Conservation (phyloP, 495 filamentous ascomycete genomes). For the Hypoxylon rickii region DNA sequence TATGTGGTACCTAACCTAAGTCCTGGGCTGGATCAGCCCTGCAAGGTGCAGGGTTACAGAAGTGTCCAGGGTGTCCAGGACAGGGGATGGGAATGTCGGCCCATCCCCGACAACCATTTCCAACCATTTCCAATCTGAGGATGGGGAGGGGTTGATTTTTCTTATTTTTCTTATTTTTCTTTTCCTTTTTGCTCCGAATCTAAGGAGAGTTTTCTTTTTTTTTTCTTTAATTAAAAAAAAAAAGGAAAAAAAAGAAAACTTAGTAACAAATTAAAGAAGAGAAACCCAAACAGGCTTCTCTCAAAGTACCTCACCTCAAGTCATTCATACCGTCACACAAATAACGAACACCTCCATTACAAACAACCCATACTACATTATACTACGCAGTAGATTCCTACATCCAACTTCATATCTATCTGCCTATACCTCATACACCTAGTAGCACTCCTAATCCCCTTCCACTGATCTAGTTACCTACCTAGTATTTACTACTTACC, state of each 20-base stretch:
- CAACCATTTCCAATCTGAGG: too few species aligned
- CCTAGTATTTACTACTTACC: too few species aligned
- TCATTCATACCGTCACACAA: too few species aligned
- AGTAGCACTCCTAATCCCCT: neutral
- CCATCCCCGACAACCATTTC: slow-evolving; percentile 17
- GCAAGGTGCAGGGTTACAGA: slow-evolving; percentile 13
- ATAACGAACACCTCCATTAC: too few species aligned
- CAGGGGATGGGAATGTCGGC: slow-evolving; percentile 1
- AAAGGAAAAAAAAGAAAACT: neutral
- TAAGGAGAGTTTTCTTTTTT: slow-evolving; percentile 10
- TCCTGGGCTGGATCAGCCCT: slow-evolving; percentile 30
- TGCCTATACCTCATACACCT: neutral
- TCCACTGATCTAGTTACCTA: too few species aligned
- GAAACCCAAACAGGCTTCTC: neutral
- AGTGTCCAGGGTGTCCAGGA: too few species aligned
- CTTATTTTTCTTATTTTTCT: too few species aligned
- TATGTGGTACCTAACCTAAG: slow-evolving; percentile 1
- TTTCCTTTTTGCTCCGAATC: slow-evolving; percentile 8
- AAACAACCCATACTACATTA: too few species aligned
- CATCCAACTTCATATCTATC: too few species aligned
- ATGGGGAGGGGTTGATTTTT: slow-evolving; percentile 2
- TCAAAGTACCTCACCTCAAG: neutral
- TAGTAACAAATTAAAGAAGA: neutral
- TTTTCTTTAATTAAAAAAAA: neutral
- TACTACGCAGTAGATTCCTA: too few species aligned